Conservation (phyloP, 176 grass and related monocot species). For the Urochloa ruziziensis region DNA sequence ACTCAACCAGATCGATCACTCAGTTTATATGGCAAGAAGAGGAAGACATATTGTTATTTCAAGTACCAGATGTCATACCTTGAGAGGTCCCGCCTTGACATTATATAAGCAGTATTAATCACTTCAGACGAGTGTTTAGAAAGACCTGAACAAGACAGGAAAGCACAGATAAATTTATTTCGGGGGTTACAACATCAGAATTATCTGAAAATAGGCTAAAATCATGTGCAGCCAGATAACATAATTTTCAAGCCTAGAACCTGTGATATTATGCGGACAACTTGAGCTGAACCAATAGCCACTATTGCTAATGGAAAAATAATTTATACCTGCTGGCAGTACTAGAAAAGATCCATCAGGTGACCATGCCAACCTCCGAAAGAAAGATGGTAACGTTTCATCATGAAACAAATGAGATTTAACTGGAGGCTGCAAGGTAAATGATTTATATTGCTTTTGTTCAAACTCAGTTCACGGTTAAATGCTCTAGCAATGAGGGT, state of each 20-base stretch:
- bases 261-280: not conserved
- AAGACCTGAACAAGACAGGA: slow-evolving; percentile 57
- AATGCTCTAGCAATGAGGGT: not conserved
- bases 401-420: slow-evolving; percentile 95
- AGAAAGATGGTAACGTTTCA: slow-evolving; percentile 96
- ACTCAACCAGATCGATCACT: not conserved
- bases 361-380: slow-evolving; percentile 90
- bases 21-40: not conserved
- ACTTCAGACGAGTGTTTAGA: slow-evolving; percentile 66
- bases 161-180: slow-evolving; percentile 12
- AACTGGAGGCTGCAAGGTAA: slow-evolving; percentile 55
- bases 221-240: slow-evolving; percentile 14
- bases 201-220: slow-evolving; percentile 14
- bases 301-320: not conserved
- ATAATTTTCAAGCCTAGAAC: not conserved
- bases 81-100: slow-evolving; percentile 88
- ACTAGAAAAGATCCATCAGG: slow-evolving; percentile 96
- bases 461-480: not conserved
- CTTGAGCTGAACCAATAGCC: not conserved
- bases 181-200: not conserved
- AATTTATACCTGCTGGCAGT: slow-evolving; percentile 71
- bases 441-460: not conserved
- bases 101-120: slow-evolving; percentile 85
- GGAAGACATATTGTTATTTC: not conserved
- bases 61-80: slow-evolving; percentile 54